Base-by-base conservation (phyloP, 495 filamentous ascomycete genomes). In the Polyplosphaeria fusca region DNA sequence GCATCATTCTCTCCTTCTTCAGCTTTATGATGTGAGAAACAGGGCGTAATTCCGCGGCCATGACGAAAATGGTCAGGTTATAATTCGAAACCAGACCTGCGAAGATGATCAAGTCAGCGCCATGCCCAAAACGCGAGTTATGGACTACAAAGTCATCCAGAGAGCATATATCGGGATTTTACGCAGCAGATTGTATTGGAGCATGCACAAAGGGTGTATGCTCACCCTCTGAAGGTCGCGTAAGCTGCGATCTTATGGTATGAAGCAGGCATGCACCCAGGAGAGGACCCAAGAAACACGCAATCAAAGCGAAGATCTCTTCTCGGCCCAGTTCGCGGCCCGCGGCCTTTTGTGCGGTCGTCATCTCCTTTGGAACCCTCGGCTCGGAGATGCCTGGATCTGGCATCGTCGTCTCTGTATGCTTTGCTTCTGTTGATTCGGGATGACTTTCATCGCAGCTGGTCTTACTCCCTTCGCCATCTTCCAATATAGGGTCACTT, bases 31-130 rank as follows among this genome's bases (percentile, higher is more conserved):
- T 72, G 63, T 96, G 92, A 2, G 86, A 80, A 47, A 87, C 64
- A 2, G 94, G 93, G 1, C 85, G 82, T 18, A 96, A 70, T 68
- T 97, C 91, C 7, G 93, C 85, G 11, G 88, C 91, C 5, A 96
- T 78, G 11, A 96, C 74, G 70, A 96, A 97, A 58, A 97, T 88
- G n/a, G 86, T 90, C 46, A 98, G 78, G 70, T 96, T 95, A 71
- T 89, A 93, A 67, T 93, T 86, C 2, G 89, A 94, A 14, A 96
- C 86, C 13, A 95, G 75, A 2, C 89, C 87, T 68, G n/a, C n/a
- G n/a, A n/a, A n/a, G n/a, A n/a, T n/a, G n/a, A n/a, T n/a, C n/a
- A n/a, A n/a, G n/a, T n/a, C n/a, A n/a, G n/a, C n/a, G n/a, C n/a
- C n/a, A n/a, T n/a, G n/a, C n/a, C n/a, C n/a, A n/a, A n/a, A n/a